Evolutionary conservation across 805 yeast genomes (phyloP), one percentile per base, ranked within the genome.

Genomic region (Isabelozyma heimii): DNA sequence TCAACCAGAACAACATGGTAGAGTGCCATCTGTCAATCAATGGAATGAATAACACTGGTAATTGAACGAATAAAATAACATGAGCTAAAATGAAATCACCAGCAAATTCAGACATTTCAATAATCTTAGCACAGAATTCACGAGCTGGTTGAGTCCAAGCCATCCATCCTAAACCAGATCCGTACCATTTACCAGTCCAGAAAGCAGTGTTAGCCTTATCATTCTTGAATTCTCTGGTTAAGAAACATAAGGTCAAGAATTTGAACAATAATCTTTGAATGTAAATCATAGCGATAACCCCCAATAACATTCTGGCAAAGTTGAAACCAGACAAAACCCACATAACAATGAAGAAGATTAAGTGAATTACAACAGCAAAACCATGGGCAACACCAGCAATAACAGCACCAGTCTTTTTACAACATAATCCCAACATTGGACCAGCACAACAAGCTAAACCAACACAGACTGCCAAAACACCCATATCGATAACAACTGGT

Each of bases 171-270:
- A 92, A 74, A 64, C 96, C 94, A 52, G 89, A 79, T 51, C 96
- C 94, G 70, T 91, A 91, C 99, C 99, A 94, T 73, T 91, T 91
- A 80, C 99, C 99, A 50, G 97, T 89, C 99, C 99, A 94, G 95
- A 96, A 94, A 27, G 99, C 98, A 60, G 96, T 87, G 76, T 94
- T 94, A 37, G 98, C 79, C 65, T 85, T 89, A 73, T 92, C 97
- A 61, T 88, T 89, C 84, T 90, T 90, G 79, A 91, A 91, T 76
- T 94, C 99, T 78, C 99, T 85, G 46, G 97, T 89, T 65, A 95
- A 77, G 70, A 85, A 75, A 57, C 83, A 70, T 46, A 86, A 75
- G 9, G 96, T 89, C 78, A 94, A 77, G 60, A 86, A 67, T 78
- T 91, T 91, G 82, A 92, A 88, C 57, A 94, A 68, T 46, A 87